phyloP scores from a whole-genome alignment of 2,329 filamentous ascomycete species.

The Aureobasidium sp. region DNA sequence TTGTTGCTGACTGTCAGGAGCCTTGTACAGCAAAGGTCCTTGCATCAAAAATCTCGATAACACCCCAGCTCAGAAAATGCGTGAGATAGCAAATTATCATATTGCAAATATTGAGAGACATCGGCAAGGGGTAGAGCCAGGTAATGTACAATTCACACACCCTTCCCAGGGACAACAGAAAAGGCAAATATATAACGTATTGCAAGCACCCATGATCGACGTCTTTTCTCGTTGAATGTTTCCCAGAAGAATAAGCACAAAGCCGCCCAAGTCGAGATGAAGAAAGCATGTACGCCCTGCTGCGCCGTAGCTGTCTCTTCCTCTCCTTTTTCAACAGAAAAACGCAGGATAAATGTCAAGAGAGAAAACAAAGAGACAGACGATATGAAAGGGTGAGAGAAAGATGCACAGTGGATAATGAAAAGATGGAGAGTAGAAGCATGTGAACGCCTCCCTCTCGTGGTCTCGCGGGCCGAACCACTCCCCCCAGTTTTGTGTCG shows the following conservation, averaged over 20 bases:
- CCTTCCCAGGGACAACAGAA: neutral
- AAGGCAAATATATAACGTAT: neutral
- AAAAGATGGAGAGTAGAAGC: neutral
- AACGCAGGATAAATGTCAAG: neutral
- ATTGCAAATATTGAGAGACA: neutral
- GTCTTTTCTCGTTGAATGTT: neutral
- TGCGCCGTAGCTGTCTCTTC: neutral
- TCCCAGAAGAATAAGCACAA: neutral
- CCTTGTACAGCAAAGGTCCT: too few relatives aligned
- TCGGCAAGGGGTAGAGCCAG: neutral
- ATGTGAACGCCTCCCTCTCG: constrained; percentile 4
- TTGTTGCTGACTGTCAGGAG: too few relatives aligned
- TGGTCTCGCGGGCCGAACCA: neutral
- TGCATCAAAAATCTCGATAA: neutral
- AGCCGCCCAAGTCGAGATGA: neutral
- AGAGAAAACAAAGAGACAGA: neutral
- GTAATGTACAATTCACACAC: neutral
- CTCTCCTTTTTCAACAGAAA: neutral
- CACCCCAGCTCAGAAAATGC: neutral
- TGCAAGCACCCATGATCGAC: neutral
- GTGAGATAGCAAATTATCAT: neutral
- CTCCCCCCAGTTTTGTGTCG: neutral
- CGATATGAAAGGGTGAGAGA: neutral
- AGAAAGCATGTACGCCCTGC: neutral
- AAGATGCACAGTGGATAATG: neutral